Evolutionary conservation across 768 basidiomycete genomes (phyloP).

Genomic region (Mycena crocata): DNA sequence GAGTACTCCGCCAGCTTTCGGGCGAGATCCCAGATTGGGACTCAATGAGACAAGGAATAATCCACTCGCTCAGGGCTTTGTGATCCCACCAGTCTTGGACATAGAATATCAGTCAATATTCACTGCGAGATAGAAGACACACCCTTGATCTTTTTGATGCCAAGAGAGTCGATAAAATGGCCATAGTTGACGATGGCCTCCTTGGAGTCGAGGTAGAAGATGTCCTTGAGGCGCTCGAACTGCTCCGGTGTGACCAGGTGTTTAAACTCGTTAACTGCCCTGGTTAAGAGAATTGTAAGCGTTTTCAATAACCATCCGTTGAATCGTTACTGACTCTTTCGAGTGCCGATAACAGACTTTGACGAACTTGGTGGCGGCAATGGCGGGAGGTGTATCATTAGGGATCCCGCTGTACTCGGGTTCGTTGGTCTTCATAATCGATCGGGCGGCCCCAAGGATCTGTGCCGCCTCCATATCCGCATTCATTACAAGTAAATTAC

Average conservation of each 20-base stretch:
- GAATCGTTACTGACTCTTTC: background rate
- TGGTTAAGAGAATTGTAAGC: slow-evolving; percentile 3
- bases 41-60: too few species aligned
- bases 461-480: too few species aligned
- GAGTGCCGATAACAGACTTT: slow-evolving; percentile 18
- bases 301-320: background rate
- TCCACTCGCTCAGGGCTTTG: too few species aligned
- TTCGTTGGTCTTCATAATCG: slow-evolving; percentile 18
- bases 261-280: too few species aligned
- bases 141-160: too few species aligned
- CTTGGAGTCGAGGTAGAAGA: slow-evolving; percentile 16
- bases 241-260: too few species aligned
- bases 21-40: slow-evolving; percentile 16
- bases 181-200: too few species aligned
- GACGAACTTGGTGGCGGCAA: slow-evolving; percentile 12
- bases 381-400: background rate
- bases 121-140: slow-evolving; percentile 26
- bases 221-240: slow-evolving; percentile 2
- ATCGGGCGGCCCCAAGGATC: too few species aligned
- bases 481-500: too few species aligned
- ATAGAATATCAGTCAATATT: slow-evolving; percentile 35
- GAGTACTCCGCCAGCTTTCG: slow-evolving; percentile 34
- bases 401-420: slow-evolving; percentile 19
- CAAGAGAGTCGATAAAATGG: too few species aligned
- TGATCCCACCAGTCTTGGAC: too few species aligned